Evolutionary conservation across 2,329 filamentous ascomycete species (phyloP).

Genomic region (Pseudocercospora pini-densiflorae): DNA sequence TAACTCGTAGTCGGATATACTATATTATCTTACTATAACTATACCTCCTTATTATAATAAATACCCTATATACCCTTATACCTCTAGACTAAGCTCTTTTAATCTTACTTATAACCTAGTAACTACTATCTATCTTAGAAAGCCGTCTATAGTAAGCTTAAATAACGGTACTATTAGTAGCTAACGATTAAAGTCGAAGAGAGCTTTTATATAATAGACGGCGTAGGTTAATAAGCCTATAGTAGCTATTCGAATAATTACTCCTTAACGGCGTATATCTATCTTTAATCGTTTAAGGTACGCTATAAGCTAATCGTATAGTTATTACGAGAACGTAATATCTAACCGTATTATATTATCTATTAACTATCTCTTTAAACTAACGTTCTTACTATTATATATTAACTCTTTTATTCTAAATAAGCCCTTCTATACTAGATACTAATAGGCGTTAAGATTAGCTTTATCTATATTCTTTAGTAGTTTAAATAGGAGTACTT

Average conservation of each 20-base stretch:
- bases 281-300: no score
- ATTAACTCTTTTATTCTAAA: neutral
- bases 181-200: neutral
- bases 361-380: no score
- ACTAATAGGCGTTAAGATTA: neutral
- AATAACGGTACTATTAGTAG: neutral
- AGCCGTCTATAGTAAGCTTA: neutral
- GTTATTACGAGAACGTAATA: no score
- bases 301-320: no score
- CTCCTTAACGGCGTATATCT: no score
- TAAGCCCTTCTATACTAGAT: neutral
- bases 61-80: neutral
- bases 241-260: neutral
- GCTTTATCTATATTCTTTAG: neutral
- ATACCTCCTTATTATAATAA: neutral
- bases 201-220: neutral
- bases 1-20: neutral
- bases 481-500: neutral
- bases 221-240: neutral
- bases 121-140: neutral
- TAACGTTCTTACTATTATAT: neutral
- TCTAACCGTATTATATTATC: no score
- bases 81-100: neutral
- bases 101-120: neutral
- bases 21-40: neutral